Percentiles rank a stretch among this genome's conserved stretches.
phyloP scores from a whole-genome alignment of 225 moss, liverwort and hornwort genomes.

The Neckera pumila region DNA sequence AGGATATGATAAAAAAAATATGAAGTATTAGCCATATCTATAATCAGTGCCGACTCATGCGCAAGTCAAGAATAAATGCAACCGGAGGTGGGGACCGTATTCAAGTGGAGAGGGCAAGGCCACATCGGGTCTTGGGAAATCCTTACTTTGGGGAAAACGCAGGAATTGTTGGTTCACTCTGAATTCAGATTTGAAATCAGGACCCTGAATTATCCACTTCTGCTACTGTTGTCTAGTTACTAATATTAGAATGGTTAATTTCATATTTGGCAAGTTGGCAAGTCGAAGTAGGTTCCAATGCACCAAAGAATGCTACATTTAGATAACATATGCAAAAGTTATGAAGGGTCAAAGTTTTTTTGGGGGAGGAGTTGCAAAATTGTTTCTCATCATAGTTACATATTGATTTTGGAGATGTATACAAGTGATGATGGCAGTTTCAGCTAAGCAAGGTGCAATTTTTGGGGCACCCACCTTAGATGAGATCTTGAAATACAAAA shows the following conservation, averaged over 20 bases:
- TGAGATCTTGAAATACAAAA: not conserved
- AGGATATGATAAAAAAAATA: not conserved
- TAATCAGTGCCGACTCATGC: not conserved
- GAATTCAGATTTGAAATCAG: not conserved
- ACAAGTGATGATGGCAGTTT: not conserved
- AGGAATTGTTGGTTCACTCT: not conserved
- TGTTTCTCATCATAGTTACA: fast-evolving
- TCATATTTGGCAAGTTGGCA: not conserved
- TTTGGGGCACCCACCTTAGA: not conserved
- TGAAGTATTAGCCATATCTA: not conserved
- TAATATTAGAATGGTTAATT: not conserved
- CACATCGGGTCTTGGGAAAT: not conserved
- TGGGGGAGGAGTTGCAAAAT: not conserved
- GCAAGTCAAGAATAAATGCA: not conserved
- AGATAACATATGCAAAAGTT: not conserved
- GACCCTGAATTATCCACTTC: not conserved
- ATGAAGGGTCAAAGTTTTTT: not conserved
- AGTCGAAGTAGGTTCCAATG: not conserved
- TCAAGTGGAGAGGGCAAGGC: not conserved
- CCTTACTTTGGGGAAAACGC: not conserved
- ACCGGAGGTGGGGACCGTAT: not conserved
- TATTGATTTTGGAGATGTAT: not conserved
- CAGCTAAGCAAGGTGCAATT: fast-evolving
- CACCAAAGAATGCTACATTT: fast-evolving
- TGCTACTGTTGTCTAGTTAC: not conserved